Conservation (phyloP, 768 basidiomycete genomes). For the Serendipita sp. region DNA sequence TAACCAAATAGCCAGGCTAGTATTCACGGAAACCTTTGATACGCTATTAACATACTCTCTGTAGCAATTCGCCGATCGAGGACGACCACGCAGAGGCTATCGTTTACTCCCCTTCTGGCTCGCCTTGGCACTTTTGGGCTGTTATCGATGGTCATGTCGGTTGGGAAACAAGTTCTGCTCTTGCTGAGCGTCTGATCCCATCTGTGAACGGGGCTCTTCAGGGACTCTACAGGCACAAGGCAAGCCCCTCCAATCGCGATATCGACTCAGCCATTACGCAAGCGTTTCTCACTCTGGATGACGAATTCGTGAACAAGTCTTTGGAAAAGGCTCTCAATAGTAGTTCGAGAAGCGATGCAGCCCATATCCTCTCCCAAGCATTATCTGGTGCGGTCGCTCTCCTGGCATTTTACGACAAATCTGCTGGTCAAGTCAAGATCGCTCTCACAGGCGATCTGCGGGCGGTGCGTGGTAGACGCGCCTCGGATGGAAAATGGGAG, state of each 20-base stretch:
- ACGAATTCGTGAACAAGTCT: constrained; percentile 25
- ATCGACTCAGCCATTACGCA: constrained; percentile 24
- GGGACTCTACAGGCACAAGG: constrained; percentile 14
- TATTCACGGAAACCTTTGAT: background rate
- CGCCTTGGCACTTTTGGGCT: constrained; percentile 22
- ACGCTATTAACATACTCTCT: background rate
- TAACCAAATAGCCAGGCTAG: background rate
- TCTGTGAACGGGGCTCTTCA: constrained; percentile 15
- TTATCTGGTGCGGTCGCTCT: constrained; percentile 30
- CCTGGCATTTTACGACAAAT: constrained; percentile 30
- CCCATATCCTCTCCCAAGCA: constrained; percentile 21
- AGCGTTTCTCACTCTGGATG: constrained; percentile 27
- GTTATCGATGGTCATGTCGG: constrained; percentile 24
- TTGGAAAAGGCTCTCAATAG: constrained; percentile 19
- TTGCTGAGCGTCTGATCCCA: constrained; percentile 21
- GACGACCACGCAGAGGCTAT: constrained; percentile 17
- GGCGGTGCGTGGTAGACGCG: constrained; percentile 32
- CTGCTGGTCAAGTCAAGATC: constrained; percentile 25
- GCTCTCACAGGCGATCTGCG: constrained; percentile 34
- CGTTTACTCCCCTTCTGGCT: constrained; percentile 14
- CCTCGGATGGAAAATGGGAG: constrained; percentile 23
- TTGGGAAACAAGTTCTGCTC: constrained; percentile 21
- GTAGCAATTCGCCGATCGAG: constrained; percentile 18
- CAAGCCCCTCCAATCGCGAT: constrained; percentile 16
- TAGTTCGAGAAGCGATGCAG: constrained; percentile 18